phyloP scores from a whole-genome alignment of 2,329 filamentous ascomycete species.

The Aureobasidium sp. region DNA sequence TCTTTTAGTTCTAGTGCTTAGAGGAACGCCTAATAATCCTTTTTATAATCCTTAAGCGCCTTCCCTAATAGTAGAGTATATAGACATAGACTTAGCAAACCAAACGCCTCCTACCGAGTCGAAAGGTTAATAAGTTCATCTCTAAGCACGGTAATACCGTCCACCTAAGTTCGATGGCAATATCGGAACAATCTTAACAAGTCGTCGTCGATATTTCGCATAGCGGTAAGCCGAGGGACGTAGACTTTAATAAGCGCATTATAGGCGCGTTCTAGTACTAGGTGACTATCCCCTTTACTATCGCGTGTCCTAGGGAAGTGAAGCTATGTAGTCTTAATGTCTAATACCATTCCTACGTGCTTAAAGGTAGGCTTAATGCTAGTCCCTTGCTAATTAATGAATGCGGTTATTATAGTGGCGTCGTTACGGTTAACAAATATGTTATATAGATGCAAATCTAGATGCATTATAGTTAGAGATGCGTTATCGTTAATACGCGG shows the following conservation, averaged over 20 bases:
- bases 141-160: slow-evolving; percentile 5
- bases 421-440: slow-evolving; percentile 26
- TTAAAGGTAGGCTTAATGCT: slow-evolving; percentile 17
- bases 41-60: not conserved
- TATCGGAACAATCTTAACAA: slow-evolving; percentile 7
- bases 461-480: slow-evolving; percentile 21
- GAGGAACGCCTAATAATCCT: not conserved
- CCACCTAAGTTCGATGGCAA: slow-evolving; percentile 5
- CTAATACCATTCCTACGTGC: slow-evolving; percentile 14
- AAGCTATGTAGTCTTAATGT: slow-evolving; percentile 12
- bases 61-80: slow-evolving; percentile 4
- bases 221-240: not conserved
- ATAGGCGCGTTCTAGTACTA: not conserved
- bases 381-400: slow-evolving; percentile 29
- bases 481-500: not conserved
- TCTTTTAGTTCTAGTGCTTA: not conserved
- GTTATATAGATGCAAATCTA: slow-evolving; percentile 26
- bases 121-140: slow-evolving; percentile 9
- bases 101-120: not conserved
- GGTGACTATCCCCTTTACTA: not conserved
- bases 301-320: not conserved
- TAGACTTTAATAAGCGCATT: not conserved
- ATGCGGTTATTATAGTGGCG: slow-evolving; percentile 23
- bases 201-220: slow-evolving; percentile 9
- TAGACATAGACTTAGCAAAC: slow-evolving; percentile 1